A percentile compares a stretch with the other conserved stretches of the same genome.
phyloP scores from a whole-genome alignment of 2,329 filamentous ascomycete genomes.

The Didymella glomerata region DNA sequence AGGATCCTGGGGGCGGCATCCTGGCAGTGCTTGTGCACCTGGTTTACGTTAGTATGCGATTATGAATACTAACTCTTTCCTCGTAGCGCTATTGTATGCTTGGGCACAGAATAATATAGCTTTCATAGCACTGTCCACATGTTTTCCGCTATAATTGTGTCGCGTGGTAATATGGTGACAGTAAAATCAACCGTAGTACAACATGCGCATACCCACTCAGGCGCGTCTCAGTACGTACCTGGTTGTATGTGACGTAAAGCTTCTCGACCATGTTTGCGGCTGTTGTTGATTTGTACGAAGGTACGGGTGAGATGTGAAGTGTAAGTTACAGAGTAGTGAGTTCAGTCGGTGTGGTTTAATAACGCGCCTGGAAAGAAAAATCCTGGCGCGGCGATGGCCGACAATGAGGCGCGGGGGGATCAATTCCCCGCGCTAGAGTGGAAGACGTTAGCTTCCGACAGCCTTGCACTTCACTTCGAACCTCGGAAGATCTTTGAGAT shows the following conservation, averaged over 20 bases:
- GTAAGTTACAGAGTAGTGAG: conserved; percentile 5
- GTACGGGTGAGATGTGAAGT: conserved; percentile 11
- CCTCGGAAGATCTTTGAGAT: background rate
- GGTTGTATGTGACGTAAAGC: conserved; percentile 55
- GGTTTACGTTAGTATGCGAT: conserved; percentile 24
- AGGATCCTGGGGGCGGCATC: conserved; percentile 82
- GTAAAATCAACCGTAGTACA: conserved; percentile 6
- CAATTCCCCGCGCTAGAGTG: conserved; percentile 17
- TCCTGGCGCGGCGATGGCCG: conserved; percentile 18
- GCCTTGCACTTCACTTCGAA: background rate
- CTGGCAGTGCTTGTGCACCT: conserved; percentile 99
- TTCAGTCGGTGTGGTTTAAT: conserved; percentile 14
- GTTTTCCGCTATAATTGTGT: background rate
- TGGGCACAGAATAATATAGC: too few relatives aligned
- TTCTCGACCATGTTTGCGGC: conserved; percentile 52
- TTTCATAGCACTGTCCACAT: background rate
- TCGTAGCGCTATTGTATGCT: background rate
- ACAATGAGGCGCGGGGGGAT: conserved; percentile 16
- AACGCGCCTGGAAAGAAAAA: conserved; percentile 16
- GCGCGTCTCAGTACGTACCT: conserved; percentile 43
- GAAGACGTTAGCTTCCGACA: conserved; percentile 13
- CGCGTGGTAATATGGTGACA: background rate
- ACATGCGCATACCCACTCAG: background rate
- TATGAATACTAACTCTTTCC: background rate
- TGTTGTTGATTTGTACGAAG: conserved; percentile 4